Percentiles rank a stretch among this genome's conserved stretches.
These are phyloP conservation scores for Aspergillus alliaceus DNA, from an alignment of 2,329 filamentous ascomycete genomes.

Conservation along the genomic window DNA sequence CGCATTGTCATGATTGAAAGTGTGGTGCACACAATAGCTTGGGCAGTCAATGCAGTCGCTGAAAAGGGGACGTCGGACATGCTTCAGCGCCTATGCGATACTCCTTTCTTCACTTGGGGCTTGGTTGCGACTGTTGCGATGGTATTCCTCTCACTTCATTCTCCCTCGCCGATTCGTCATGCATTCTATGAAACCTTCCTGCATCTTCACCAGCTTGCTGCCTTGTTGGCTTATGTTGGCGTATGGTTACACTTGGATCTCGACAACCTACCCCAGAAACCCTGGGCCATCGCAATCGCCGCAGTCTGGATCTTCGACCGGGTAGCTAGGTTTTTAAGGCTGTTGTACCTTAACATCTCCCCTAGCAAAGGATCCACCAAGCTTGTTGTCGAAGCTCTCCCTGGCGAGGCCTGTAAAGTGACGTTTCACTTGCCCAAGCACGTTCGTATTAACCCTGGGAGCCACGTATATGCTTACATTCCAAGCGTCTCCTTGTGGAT, in stretches of 20 bases:
- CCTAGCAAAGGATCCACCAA: constrained; percentile 49
- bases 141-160: constrained; percentile 43
- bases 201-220: constrained; percentile 48
- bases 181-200: constrained; percentile 50
- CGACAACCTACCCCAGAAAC: constrained; percentile 42
- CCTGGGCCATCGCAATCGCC: constrained; percentile 39
- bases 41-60: constrained; percentile 68
- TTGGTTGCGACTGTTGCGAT: constrained; percentile 45
- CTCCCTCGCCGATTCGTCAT: constrained; percentile 46
- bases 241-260: constrained; percentile 46
- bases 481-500: constrained; percentile 50
- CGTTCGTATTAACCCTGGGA: constrained; percentile 55
- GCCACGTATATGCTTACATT: constrained; percentile 62
- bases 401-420: constrained; percentile 60
- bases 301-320: constrained; percentile 45
- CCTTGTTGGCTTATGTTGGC: constrained; percentile 44
- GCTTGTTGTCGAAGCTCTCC: constrained; percentile 59
- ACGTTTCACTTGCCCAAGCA: constrained; percentile 60
- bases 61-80: constrained; percentile 35
- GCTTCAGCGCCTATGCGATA: constrained; percentile 31
- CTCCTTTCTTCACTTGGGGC: constrained; percentile 47
- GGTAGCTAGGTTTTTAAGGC: constrained; percentile 47
- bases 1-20: constrained; percentile 71
- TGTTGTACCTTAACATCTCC: constrained; percentile 56
- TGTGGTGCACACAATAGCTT: constrained; percentile 70